phyloP scores from a whole-genome alignment of 805 yeast species.

The Torulaspora delbrueckii region DNA sequence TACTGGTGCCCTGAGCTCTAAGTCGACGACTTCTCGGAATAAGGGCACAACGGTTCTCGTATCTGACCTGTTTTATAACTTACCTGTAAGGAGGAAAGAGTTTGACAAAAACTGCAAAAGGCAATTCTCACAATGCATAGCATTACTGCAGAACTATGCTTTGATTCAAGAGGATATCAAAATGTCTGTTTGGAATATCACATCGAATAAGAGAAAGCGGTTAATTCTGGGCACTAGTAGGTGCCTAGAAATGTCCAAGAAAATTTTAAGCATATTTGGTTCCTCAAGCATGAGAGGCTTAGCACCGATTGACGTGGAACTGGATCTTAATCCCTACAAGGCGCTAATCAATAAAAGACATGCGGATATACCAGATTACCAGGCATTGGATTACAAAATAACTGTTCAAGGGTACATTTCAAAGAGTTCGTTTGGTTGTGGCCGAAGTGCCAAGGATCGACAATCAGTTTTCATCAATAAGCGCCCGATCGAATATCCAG shows the following conservation, averaged over 20 bases:
- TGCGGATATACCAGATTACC: conserved; percentile 13
- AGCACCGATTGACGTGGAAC: conserved; percentile 41
- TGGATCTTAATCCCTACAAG: conserved; percentile 36
- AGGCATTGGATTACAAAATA: conserved; percentile 33
- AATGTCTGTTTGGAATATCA: conserved; percentile 54
- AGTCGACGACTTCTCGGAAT: conserved; percentile 45
- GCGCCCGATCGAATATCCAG: conserved; percentile 63
- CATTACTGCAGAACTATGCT: conserved; percentile 61
- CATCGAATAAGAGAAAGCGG: conserved; percentile 45
- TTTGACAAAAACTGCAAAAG: conserved; percentile 60
- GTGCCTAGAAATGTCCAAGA: conserved; percentile 44
- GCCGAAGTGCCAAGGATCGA: conserved; percentile 65
- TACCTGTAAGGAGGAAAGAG: conserved; percentile 82
- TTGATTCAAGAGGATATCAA: conserved; percentile 54
- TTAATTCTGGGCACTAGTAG: conserved; percentile 59
- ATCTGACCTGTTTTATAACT: conserved; percentile 52
- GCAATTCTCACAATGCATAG: conserved; percentile 68
- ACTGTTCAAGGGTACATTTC: conserved; percentile 62
- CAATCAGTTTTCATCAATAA: conserved; percentile 71
- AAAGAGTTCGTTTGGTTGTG: conserved; percentile 71
- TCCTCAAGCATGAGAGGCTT: conserved; percentile 57
- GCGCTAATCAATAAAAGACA: conserved; percentile 18
- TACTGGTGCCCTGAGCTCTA: conserved; percentile 47
- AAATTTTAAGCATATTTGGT: conserved; percentile 68
- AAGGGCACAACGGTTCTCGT: conserved; percentile 68